These are phyloP conservation scores for Zygosaccharomyces sapae DNA, from an alignment of 1,139 yeast genomes.

Conservation along the genomic window DNA sequence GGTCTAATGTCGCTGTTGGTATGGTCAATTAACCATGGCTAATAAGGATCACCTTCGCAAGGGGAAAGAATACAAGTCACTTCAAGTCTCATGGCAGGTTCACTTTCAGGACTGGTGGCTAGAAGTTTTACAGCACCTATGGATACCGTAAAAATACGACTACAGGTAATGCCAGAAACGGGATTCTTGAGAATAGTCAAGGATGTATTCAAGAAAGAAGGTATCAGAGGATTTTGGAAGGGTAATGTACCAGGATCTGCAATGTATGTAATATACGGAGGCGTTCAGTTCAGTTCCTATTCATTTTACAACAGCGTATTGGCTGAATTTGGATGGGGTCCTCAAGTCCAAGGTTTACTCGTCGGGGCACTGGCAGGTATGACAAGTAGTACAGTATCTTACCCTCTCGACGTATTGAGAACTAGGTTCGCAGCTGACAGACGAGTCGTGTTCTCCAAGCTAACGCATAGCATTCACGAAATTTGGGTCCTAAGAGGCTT, in stretches of 20 bases:
- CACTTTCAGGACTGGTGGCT: slow-evolving; percentile 65
- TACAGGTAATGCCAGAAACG: slow-evolving; percentile 52
- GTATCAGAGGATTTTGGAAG: slow-evolving; percentile 75
- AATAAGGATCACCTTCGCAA: slow-evolving; percentile 47
- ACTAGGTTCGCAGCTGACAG: slow-evolving; percentile 73
- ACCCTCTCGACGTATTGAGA: slow-evolving; percentile 83
- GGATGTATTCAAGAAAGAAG: slow-evolving; percentile 47
- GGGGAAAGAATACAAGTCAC: slow-evolving; percentile 47
- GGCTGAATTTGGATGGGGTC: slow-evolving; percentile 36
- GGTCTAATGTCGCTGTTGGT: neutral
- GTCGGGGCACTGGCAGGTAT: slow-evolving; percentile 79
- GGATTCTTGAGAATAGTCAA: slow-evolving; percentile 39
- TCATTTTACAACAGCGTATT: slow-evolving; percentile 49
- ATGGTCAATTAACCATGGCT: slow-evolving; percentile 7
- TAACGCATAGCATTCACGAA: slow-evolving; percentile 37
- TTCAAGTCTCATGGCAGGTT: slow-evolving; percentile 59
- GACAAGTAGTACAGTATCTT: slow-evolving; percentile 65
- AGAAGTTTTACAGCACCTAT: slow-evolving; percentile 81
- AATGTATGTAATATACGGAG: slow-evolving; percentile 82
- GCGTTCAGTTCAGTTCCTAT: slow-evolving; percentile 74
- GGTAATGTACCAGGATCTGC: slow-evolving; percentile 92
- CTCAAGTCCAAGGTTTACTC: slow-evolving; percentile 43
- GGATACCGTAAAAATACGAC: slow-evolving; percentile 81
- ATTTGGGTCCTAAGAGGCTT: slow-evolving; percentile 51
- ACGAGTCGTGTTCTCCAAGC: slow-evolving; percentile 18